A percentile compares a stretch with the other conserved stretches of the same genome.
Evolutionary conservation across 1,284 basidiomycete genomes (phyloP).

Genomic region (Fomitopsis palustris): DNA sequence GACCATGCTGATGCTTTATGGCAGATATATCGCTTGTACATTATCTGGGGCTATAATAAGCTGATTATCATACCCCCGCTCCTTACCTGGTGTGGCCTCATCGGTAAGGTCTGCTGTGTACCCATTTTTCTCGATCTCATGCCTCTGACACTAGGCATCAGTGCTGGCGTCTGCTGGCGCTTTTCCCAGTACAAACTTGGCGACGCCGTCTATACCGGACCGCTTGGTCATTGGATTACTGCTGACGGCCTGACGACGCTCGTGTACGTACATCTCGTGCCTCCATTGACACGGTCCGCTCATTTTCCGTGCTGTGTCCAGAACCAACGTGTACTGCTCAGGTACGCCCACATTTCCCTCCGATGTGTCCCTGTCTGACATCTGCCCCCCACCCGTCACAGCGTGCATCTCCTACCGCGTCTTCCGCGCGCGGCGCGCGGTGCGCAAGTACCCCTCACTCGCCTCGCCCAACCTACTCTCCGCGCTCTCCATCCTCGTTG

Average conservation of each 20-base stretch:
- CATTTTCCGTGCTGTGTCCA: neutral
- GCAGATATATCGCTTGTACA: constrained; percentile 8
- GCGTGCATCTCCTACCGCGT: constrained; percentile 5
- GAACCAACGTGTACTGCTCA: constrained; percentile 4
- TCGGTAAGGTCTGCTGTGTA: neutral
- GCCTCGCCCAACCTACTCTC: neutral
- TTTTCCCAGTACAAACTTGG: neutral
- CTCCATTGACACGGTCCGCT: neutral
- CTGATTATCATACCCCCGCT: neutral
- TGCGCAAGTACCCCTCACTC: neutral
- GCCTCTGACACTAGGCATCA: neutral
- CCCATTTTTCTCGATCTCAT: neutral
- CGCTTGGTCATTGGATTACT: neutral
- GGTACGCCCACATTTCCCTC: neutral
- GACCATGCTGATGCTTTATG: neutral
- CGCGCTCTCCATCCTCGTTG: constrained; percentile 4
- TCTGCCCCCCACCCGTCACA: neutral
- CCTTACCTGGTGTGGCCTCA: constrained; percentile 1
- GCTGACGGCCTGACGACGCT: constrained; percentile 2
- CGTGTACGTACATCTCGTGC: neutral
- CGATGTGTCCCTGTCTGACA: neutral
- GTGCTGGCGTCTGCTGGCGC: constrained; percentile 1
- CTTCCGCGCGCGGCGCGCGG: neutral
- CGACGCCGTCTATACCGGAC: neutral
- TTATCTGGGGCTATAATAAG: constrained; percentile 7